A percentile compares a stretch with the other conserved stretches of the same genome.
phyloP scores from a whole-genome alignment of 75 land plant species.

The Gnetum montanum region DNA sequence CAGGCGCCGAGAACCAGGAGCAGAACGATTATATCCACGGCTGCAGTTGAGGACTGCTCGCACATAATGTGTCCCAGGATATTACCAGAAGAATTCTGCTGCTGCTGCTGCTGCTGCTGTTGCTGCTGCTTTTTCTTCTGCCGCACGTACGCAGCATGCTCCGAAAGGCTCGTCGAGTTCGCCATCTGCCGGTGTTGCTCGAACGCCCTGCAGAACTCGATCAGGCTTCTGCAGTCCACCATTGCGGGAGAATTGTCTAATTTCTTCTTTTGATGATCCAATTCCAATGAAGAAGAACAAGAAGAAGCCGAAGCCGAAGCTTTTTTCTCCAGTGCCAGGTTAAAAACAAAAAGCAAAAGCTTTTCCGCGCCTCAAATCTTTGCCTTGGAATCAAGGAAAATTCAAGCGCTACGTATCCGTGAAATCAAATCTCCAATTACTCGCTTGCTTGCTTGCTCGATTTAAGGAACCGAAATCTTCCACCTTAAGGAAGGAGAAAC shows the following conservation, averaged over 20 bases:
- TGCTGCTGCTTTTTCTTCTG: constrained; percentile 5
- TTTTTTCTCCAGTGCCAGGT: no score
- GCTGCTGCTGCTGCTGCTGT: not conserved
- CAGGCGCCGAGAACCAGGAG: constrained; percentile 48
- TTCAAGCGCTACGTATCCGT: no score
- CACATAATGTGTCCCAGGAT: constrained; percentile 38
- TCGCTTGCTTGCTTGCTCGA: no score
- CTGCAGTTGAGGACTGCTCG: constrained; percentile 52
- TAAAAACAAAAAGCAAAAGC: no score
- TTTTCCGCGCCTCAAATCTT: no score
- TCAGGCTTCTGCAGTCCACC: constrained; percentile 57
- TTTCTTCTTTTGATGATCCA: no score
- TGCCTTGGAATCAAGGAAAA: no score
- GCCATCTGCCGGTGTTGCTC: constrained; percentile 43
- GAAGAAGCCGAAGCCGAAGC: no score
- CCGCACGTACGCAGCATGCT: constrained; percentile 7
- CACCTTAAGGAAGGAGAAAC: no score
- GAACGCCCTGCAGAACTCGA: constrained; percentile 52
- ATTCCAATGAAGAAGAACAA: no score
- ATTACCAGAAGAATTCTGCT: constrained; percentile 4
- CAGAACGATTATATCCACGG: constrained; percentile 48
- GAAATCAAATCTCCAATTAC: no score
- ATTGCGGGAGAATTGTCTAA: constrained; percentile 12
- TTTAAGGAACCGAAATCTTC: no score
- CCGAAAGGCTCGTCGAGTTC: constrained; percentile 16